These are phyloP conservation scores for Collybiopsis confluens DNA, from an alignment of 768 basidiomycete species.

Conservation along the genomic window DNA sequence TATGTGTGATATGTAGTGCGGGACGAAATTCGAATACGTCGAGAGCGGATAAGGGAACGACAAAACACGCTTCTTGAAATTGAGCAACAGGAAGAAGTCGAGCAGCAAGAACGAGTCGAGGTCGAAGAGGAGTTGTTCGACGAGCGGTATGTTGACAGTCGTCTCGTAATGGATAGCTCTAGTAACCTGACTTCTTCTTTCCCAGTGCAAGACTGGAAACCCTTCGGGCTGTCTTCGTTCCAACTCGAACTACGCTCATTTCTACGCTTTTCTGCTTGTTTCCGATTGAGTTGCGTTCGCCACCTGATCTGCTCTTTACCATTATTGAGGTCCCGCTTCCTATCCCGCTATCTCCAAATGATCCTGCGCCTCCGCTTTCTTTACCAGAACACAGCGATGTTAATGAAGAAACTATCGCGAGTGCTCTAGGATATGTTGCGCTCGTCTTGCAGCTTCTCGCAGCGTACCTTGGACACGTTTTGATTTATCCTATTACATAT, in stretches of 20 bases:
- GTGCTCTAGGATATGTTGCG: constrained; percentile 87
- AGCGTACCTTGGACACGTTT: constrained; percentile 65
- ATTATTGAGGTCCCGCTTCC: constrained; percentile 89
- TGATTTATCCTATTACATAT: constrained; percentile 89
- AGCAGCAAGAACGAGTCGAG: constrained; percentile 19
- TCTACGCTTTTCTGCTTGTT: constrained; percentile 73
- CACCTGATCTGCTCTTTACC: constrained; percentile 84
- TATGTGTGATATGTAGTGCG: constrained; percentile 29
- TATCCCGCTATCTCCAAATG: constrained; percentile 67
- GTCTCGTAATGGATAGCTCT: constrained; percentile 6
- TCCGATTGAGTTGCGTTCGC: constrained; percentile 83
- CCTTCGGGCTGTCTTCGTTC: constrained; percentile 45
- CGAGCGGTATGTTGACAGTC: constrained; percentile 37
- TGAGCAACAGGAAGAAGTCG: constrained; percentile 31
- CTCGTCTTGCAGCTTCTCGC: constrained; percentile 83
- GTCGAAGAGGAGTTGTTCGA: constrained; percentile 29
- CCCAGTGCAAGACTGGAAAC: constrained; percentile 42
- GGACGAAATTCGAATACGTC: constrained; percentile 37
- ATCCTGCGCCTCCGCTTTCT: constrained; percentile 80
- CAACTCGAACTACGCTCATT: constrained; percentile 60
- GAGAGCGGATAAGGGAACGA: constrained; percentile 40
- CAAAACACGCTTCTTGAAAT: constrained; percentile 43
- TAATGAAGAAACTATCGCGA: constrained; percentile 83
- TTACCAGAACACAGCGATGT: constrained; percentile 63
- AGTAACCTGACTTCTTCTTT: constrained; percentile 8